Base-by-base conservation (phyloP, 169 alveolate species). In the Cryptosporidium xiaoi region DNA sequence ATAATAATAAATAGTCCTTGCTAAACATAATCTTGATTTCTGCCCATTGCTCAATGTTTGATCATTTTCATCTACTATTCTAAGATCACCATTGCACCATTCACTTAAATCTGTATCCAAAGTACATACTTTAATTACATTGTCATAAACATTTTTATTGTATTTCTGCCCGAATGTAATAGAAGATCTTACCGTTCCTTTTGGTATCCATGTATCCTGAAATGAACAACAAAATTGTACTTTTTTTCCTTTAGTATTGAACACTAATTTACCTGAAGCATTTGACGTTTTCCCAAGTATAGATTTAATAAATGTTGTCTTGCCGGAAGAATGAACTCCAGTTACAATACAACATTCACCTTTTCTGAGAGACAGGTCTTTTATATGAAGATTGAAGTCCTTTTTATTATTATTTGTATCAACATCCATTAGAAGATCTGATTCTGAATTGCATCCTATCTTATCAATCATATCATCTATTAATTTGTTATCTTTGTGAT, bases 1-100 rank as follows among this genome's bases (percentile, higher is more conserved):
- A 3, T 55, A 56, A 18, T 31, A 71, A 56, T 71, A 71, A 16
- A 71, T 53, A 33, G 71, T 15, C 58, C 84, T 53, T 13, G 84
- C 84, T 6, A 71, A 34, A 27, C 36, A 53, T 55, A 71, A 55
- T 71, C 84, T 71, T 15, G 84, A 71, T 56, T 58, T 71, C 16
- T 71, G 84, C 1, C 84, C 84, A 33, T 40, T 36, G 12, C 84
- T 71, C 16, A 71, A 65, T 24, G 84, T 53, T 34, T 71, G 53
- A 56, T 58, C 84, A 36, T 56, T 55, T 48, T 71, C 84, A 71
- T 71, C 84, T 16, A 71, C 8, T 56, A 53, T 48, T n/a, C 84
- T 71, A 27, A 56, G 10, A 58, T 71, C 84, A 20, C 56, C 31
- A 1, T 71, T 58, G 18, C 18, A 20, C 84, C 84, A 71, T 33